Base-by-base conservation (phyloP, 441 rosid species). In the Biscutella laevigata region DNA sequence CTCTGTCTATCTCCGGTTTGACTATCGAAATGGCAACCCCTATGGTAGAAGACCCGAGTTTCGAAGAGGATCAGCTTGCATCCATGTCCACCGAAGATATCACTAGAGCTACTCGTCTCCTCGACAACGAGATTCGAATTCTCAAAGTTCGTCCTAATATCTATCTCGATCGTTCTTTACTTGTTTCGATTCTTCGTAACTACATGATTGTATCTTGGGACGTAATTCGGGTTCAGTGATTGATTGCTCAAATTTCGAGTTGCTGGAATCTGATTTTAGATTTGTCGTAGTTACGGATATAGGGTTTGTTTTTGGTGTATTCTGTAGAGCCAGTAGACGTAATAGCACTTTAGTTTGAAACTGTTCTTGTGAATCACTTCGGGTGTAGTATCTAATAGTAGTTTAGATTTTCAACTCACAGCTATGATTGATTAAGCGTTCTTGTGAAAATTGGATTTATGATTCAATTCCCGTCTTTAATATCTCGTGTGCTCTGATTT, bases 31-130 rank as follows among this genome's bases (percentile, higher is more conserved):
- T 87, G 90, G 89, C 95, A 6, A 61, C 88, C 4, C 73, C 94
- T 8, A 86, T 81, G 92, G 81, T 30, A 2, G 90, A 84, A 61
- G 88, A 87, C 58, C 27, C 82, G 5, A 49, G 43, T 66, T 70
- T 82, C 50, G 95, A 87, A 60, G 88, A 84, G 16, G 95, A 78
- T 44, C 88, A 82, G 60, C 59, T 84, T 4, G 67, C 79, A 0
- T 68, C 88, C 30, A 80, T 82, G 90, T 63, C 82, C n/a, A 82
- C 84, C 0, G 94, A 87, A 1, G 96, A 82, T 27, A 66, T 87
- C 50, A 10, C 44, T 50, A 68, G 90, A 62, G 84, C 84, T 30
- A 72, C 90, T 24, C 86, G 90, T 46, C 82, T 87, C 51, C 79
- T 84, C 16, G 86, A 76, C 43, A 84, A 68, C 55, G 90, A 87